Evolutionary conservation across 345 rosid species (phyloP).

Genomic region (Hypericum perforatum): DNA sequence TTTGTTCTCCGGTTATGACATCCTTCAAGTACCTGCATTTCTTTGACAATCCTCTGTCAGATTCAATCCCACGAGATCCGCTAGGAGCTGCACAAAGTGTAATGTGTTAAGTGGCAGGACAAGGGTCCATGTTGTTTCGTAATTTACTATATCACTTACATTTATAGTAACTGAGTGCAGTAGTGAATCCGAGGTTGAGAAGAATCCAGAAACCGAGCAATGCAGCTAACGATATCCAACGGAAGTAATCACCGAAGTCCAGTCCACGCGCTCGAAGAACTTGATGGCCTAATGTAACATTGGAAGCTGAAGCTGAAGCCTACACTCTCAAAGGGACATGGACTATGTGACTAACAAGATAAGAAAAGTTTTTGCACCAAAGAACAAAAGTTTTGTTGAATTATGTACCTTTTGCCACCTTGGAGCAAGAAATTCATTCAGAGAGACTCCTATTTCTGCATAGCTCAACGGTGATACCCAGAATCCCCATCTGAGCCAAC

Average conservation of each 20-base stretch:
- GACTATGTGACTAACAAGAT: not conserved
- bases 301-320: conserved; percentile 21
- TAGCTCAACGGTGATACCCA: conserved; percentile 66
- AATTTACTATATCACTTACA: conserved; percentile 24
- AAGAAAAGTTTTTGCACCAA: too few species aligned
- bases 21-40: conserved; percentile 3
- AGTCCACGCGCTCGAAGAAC: conserved; percentile 52
- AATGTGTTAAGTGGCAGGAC: too few species aligned
- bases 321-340: conserved; percentile 1
- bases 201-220: conserved; percentile 44
- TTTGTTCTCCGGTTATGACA: conserved; percentile 8
- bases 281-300: conserved; percentile 43
- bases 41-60: conserved; percentile 27
- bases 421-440: conserved; percentile 67
- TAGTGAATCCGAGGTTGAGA: conserved; percentile 48
- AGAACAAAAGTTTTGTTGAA: too few species aligned
- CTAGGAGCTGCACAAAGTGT: conserved; percentile 46
- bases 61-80: conserved; percentile 55
- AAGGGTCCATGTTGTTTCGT: too few species aligned
- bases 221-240: conserved; percentile 60
- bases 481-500: conserved; percentile 68
- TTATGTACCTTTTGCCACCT: conserved; percentile 54
- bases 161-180: conserved; percentile 61
- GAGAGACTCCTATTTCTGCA: conserved; percentile 54
- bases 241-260: conserved; percentile 38